Base-by-base conservation (phyloP, 805 yeast species). In the Torulaspora franciscae region DNA sequence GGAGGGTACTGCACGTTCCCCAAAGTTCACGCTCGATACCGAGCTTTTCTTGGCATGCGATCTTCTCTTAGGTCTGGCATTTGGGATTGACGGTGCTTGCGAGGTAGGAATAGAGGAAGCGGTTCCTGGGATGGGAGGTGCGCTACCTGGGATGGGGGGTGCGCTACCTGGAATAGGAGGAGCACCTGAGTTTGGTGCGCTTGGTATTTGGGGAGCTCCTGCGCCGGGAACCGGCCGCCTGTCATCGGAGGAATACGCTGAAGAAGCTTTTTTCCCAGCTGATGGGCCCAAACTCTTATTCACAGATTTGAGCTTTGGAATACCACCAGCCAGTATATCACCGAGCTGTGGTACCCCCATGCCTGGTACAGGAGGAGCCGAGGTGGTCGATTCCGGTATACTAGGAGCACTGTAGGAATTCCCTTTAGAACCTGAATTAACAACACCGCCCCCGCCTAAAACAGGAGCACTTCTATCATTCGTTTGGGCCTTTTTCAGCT, bases 291-390 rank as follows among this genome's bases (percentile, higher is more conserved):
- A 45, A 2, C 68, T n/a, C n/a, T n/a, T 68, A n/a, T 58, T 63
- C 29, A 72, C 58, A 47, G 75, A 76, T 46, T 76, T 79, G 49
- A 85, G 70, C 56, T 83, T 83, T 6, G 95, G 93, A 64, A 86
- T 73, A 1, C 95, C 95, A 5, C 83, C 86, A 3, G 93, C 88
- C 17, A 64, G 45, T 14, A 62, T 57, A 44, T 60, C 66, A 34
- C 64, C 65, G 32, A 62, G 38, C 45, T 64, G 66, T 9, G 67
- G 68, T 3, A 62, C 65, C 4, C 62, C 64, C 40, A 54, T 32
- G 28, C 59, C 53, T 2, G 69, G 68, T 7, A 62, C 52, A 0
- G 62, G 47, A 9, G 68, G 64, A 3, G 66, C 58, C 7, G 56
- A 49, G 22, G 3, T 19, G 22, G 41, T 34, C 7, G 51, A 42